Evolutionary conservation across 805 yeast genomes (phyloP).

Genomic region (Candida ascalaphidarum): DNA sequence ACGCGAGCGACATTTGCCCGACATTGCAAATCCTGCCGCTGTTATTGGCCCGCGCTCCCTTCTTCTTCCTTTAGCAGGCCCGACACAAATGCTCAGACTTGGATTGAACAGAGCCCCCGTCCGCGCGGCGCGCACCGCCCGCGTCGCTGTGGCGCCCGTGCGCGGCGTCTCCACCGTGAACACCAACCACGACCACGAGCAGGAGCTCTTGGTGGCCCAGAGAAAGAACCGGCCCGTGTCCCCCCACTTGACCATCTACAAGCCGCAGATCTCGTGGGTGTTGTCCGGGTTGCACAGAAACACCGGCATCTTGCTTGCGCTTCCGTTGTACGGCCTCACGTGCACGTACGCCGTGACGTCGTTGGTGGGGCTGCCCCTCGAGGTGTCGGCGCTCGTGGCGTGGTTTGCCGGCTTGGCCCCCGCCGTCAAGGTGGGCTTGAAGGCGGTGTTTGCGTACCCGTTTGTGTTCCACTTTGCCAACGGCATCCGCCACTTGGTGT

Average conservation of each 20-base stretch:
- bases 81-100: conserved; percentile 7
- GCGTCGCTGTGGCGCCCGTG: conserved; percentile 5
- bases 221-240: conserved; percentile 83
- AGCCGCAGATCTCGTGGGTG: conserved; percentile 83
- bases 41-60: not conserved
- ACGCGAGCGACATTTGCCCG: not conserved
- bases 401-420: conserved; percentile 58
- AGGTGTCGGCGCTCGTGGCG: conserved; percentile 44
- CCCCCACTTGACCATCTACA: conserved; percentile 83
- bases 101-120: too few species aligned
- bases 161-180: conserved; percentile 24
- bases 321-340: conserved; percentile 70
- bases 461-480: conserved; percentile 81
- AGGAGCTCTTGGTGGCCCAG: conserved; percentile 67
- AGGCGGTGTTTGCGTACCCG: conserved; percentile 69
- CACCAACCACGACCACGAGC: conserved; percentile 56
- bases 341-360: conserved; percentile 67
- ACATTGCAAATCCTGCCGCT: not conserved
- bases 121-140: too few species aligned
- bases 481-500: conserved; percentile 86
- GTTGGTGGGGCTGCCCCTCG: conserved; percentile 45
- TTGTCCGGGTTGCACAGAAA: conserved; percentile 81
- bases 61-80: conserved; percentile 1
- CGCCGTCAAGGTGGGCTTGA: conserved; percentile 50
- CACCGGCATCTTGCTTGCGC: conserved; percentile 78